Percentiles rank a stretch among this genome's conserved stretches.
Evolutionary conservation across 805 yeast species (phyloP).

Genomic region (Starmerella potacharoeniae): DNA sequence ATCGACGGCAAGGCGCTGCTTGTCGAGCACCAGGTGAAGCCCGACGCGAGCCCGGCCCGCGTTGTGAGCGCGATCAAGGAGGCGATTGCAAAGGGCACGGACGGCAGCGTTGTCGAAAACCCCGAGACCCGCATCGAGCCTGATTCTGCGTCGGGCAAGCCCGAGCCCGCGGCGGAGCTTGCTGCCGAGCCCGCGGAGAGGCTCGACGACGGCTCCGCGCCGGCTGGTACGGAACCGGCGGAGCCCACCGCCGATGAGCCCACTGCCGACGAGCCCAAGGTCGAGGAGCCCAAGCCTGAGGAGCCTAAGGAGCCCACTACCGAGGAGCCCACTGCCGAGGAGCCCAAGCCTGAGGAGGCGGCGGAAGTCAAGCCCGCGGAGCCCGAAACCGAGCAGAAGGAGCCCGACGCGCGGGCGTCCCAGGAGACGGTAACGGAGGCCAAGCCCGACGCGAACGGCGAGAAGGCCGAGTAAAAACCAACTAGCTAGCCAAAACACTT

Average conservation of each 20-base stretch:
- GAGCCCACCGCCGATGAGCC: background rate
- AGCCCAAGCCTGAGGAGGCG: background rate
- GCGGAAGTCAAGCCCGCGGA: too few species aligned
- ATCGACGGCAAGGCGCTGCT: conserved; percentile 57
- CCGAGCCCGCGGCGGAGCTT: background rate
- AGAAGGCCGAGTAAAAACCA: too few species aligned
- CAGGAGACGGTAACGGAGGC: background rate
- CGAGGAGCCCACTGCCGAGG: background rate
- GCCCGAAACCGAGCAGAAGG: background rate
- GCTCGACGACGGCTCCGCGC: background rate
- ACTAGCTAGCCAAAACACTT: too few species aligned
- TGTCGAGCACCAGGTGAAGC: conserved; percentile 43
- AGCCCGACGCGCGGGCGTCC: background rate
- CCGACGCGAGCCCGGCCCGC: conserved; percentile 27
- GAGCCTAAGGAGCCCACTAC: background rate
- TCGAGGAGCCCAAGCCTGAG: background rate
- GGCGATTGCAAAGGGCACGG: background rate
- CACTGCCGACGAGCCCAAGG: background rate
- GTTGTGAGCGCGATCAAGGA: conserved; percentile 23
- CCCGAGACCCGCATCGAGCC: background rate
- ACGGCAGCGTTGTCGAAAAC: background rate
- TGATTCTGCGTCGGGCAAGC: background rate
- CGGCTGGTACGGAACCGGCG: background rate
- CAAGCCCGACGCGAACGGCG: too few species aligned
- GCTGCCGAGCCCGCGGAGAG: background rate